A percentile compares a stretch with the other conserved stretches of the same genome.
Evolutionary conservation across 2,329 filamentous ascomycete species (phyloP).

Genomic region (Fusarium sp.): DNA sequence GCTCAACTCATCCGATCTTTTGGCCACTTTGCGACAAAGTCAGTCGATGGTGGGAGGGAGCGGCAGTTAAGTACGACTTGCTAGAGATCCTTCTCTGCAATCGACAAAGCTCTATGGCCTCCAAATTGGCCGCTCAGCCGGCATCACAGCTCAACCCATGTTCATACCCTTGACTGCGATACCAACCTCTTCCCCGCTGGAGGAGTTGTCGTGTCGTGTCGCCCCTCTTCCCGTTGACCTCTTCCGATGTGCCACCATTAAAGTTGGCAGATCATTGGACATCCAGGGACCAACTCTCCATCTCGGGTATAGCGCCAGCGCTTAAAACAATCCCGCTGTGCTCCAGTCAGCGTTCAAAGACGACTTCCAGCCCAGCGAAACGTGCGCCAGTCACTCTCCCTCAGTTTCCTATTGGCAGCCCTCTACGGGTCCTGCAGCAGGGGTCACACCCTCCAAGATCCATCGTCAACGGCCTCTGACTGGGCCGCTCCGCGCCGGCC

Average conservation of each 20-base stretch:
- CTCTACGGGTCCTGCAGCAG: constrained; percentile 34
- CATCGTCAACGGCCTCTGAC: constrained; percentile 47
- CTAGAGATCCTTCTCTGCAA: neutral
- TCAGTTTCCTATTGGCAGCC: constrained; percentile 38
- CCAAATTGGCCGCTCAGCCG: constrained; percentile 11
- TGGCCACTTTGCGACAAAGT: constrained; percentile 12
- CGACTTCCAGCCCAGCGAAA: constrained; percentile 16
- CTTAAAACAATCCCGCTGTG: constrained; percentile 37
- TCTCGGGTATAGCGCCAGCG: constrained; percentile 46
- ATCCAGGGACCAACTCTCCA: constrained; percentile 2
- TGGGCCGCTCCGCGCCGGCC: constrained; percentile 45
- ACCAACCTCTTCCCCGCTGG: constrained; percentile 19
- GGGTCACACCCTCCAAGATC: constrained; percentile 43
- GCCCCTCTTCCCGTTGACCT: constrained; percentile 3
- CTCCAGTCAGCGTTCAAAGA: constrained; percentile 42
- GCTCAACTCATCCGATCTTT: constrained; percentile 43
- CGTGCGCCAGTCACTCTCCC: constrained; percentile 19
- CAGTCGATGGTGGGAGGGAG: constrained; percentile 30
- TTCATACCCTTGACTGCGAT: neutral
- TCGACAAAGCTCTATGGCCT: neutral
- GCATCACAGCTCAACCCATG: neutral
- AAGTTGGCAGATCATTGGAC: constrained; percentile 35
- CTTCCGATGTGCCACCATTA: constrained; percentile 21
- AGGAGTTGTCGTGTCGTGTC: neutral
- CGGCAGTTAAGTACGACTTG: constrained; percentile 12